These are phyloP conservation scores for Bidens hawaiensis DNA, from an alignment of 140 eudicot species.

Conservation along the genomic window DNA sequence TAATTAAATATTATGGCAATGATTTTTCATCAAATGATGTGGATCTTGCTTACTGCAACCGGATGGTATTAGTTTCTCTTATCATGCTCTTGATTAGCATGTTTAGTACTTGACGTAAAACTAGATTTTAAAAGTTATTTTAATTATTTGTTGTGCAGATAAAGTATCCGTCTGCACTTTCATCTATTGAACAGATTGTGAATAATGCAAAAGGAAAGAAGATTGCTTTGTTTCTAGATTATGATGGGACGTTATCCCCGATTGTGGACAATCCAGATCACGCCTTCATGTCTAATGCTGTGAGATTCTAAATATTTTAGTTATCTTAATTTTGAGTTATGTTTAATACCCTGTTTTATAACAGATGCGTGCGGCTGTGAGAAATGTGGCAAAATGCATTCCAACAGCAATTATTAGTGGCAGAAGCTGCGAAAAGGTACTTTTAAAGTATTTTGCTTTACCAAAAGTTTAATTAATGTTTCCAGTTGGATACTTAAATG, in stretches of 20 bases:
- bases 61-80: too few relatives aligned
- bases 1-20: constrained; percentile 31
- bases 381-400: too few relatives aligned
- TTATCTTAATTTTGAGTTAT: not conserved
- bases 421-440: constrained; percentile 90
- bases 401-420: constrained; percentile 95
- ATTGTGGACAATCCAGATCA: too few relatives aligned
- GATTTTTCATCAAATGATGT: constrained; percentile 42
- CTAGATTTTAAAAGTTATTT: too few relatives aligned
- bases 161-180: too few relatives aligned
- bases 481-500: constrained; percentile 1
- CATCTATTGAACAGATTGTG: too few relatives aligned
- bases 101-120: too few relatives aligned
- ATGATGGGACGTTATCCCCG: constrained; percentile 97
- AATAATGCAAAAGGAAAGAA: too few relatives aligned
- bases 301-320: constrained; percentile 25
- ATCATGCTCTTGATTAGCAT: too few relatives aligned
- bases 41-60: too few relatives aligned
- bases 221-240: constrained; percentile 94
- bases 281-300: too few relatives aligned
- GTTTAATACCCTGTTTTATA: not conserved
- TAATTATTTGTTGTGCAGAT: too few relatives aligned
- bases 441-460: not conserved
- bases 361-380: constrained; percentile 88
- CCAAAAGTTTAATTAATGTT: not conserved